Conservation (phyloP, 768 basidiomycete genomes). For the Boletus rubroflammeus region DNA sequence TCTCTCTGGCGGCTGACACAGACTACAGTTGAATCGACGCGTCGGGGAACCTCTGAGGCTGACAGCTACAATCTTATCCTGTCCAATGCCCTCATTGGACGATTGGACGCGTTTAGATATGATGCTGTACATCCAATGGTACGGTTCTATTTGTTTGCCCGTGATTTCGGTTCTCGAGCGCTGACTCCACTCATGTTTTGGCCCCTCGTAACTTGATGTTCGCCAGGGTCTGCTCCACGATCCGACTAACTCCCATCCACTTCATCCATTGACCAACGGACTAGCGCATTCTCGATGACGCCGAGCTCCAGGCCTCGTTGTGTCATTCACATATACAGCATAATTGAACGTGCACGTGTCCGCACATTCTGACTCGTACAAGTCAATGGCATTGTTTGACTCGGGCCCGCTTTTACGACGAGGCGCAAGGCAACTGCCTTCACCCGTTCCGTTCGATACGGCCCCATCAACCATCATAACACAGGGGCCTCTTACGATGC, state of each 20-base stretch:
- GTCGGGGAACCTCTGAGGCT: slow-evolving; percentile 14
- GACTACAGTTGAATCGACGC: neutral
- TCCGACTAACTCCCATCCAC: neutral
- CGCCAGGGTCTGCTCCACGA: neutral
- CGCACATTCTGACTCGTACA: too few relatives aligned
- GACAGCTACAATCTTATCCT: neutral
- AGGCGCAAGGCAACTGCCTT: neutral
- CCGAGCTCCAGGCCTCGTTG: neutral
- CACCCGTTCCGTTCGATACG: neutral
- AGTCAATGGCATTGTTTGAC: neutral
- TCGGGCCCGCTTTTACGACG: neutral
- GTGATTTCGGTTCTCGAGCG: neutral
- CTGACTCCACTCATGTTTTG: neutral
- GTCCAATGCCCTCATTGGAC: neutral
- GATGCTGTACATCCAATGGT: neutral
- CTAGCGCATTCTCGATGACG: neutral
- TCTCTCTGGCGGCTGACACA: slow-evolving; percentile 23
- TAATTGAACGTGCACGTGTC: neutral
- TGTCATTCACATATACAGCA: neutral
- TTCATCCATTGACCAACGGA: neutral
- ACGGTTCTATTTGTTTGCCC: neutral
- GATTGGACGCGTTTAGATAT: neutral
- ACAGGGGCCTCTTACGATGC: neutral
- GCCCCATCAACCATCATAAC: neutral
- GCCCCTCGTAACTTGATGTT: neutral